Evolutionary conservation across 2,329 filamentous ascomycete species (phyloP), one percentile per base, ranked within the genome.

Genomic region (Fusarium sterilihyphosum): DNA sequence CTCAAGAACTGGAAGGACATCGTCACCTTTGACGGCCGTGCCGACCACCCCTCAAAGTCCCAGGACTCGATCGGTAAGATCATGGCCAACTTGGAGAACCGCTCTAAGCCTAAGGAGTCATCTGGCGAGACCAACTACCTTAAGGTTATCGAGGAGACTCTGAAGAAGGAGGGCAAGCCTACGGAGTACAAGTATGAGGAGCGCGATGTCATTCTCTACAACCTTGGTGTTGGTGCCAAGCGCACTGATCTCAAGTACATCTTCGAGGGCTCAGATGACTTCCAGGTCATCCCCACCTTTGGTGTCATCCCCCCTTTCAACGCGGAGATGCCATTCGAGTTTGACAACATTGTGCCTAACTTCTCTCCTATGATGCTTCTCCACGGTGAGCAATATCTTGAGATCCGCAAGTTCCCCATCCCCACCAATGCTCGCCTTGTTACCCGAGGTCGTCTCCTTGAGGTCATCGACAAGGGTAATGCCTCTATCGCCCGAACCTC

Each of bases 341-440:
- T 96, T 79, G 90, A 91, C 80, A 91, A 95, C 65, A 89, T 99
- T 71, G 93, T 98, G 35, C 95, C 95, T 82, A 97, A 98, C 88
- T 99, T 98, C 88, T 94, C 91, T 43, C 96, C 95, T 71, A 98
- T 98, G 94, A 98, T 98, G 95, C 91, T 99, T 58, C 92, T 99
- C 31, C 96, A 99, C 86, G 96, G 96, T 81, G 96, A 99, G 88
- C 96, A 99, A 84, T 99, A 95, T 86, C 94, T 99, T 74, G 96
- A 99, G 85, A 90, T 99, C 80, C 91, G 92, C 81, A 94, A 96
- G 84, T 97, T 92, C 86, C 96, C 96, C 46, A 93, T 98, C 78
- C 96, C 96, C 41, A 98, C 95, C 38, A 89, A 92, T 63, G 95
- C 90, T 58, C 92, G 91, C 65, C 92, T 97, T 57, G 83, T 93